A percentile compares a stretch with the other conserved stretches of the same genome.
Conservation (phyloP, 768 basidiomycete genomes). For the Scleroderma citrinum region DNA sequence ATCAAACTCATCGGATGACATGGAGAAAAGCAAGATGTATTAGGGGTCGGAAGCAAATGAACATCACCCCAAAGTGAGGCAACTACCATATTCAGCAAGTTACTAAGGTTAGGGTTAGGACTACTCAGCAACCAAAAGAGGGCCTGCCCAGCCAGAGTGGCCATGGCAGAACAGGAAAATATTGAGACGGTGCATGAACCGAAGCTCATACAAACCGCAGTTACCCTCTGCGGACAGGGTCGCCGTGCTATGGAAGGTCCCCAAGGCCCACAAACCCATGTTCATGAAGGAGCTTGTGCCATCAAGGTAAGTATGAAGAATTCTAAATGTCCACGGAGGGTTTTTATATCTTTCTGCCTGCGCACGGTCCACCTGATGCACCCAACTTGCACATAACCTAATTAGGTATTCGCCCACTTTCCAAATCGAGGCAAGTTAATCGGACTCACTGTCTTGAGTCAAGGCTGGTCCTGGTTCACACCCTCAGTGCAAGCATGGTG, state of each 20-base stretch:
- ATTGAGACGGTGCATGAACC: conserved; percentile 76
- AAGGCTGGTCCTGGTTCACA: too few species aligned
- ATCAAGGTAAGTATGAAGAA: conserved; percentile 59
- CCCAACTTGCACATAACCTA: too few species aligned
- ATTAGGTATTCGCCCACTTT: too few species aligned
- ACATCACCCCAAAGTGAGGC: too few species aligned
- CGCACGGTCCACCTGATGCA: conserved; percentile 24
- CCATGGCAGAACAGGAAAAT: conserved; percentile 69
- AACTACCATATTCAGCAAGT: neutral
- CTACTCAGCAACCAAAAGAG: conserved; percentile 26
- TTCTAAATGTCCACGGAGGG: neutral
- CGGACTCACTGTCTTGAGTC: too few species aligned
- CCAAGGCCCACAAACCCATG: conserved; percentile 51
- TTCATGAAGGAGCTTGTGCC: conserved; percentile 51
- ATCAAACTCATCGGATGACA: conserved; percentile 41
- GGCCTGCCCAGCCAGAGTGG: conserved; percentile 50
- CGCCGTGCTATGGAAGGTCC: conserved; percentile 52
- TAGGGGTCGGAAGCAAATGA: too few species aligned
- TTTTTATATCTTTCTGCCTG: conserved; percentile 25
- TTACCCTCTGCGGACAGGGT: conserved; percentile 46
- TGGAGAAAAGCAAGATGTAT: conserved; percentile 1
- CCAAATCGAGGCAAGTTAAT: too few species aligned
- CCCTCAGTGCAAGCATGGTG: too few species aligned
- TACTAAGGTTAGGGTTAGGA: conserved; percentile 46
- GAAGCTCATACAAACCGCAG: conserved; percentile 48